Evolutionary conservation across 228 moss, liverwort and hornwort genomes (phyloP), one percentile per base, ranked within the genome.

Genomic region (Sphagnum magellanicum): DNA sequence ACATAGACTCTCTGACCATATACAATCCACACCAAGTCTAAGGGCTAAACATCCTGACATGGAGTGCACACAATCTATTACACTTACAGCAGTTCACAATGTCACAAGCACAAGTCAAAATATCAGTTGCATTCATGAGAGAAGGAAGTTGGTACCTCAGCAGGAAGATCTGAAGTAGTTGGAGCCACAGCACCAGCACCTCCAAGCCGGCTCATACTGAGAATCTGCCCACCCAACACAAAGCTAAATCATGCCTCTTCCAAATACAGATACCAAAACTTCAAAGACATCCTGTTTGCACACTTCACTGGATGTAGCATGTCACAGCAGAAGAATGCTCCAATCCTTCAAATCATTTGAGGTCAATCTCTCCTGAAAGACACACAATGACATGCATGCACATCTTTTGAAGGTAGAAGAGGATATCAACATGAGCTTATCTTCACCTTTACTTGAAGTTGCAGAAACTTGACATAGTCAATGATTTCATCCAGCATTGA

Each of bases 401-500:
- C 55, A n/a, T 16, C n/a, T n/a, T 14, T 51, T 6, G 50, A 67
- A 16, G 48, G 50, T 3, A 8, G 5, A 15, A 50, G 16, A 16
- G n/a, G 52, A 9, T 13, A 51, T 10, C 9, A 17, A 50, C 8
- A 53, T 5, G 16, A 53, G 32, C 32, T 32, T 32, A 61, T 68
- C 59, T 67, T 72, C 53, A 98, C 98, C 92, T 98, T 98, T 63
- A 98, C 98, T 92, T 98, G 98, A 51, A 98, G 84, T 74, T 98
- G 98, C 70, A 98, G 68, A 63, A 98, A 98, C 74, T 89, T 98
- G 58, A 98, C 98, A 61, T 98, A 98, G 46, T 98, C 98, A 57
- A 98, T 98, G 66, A 98, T 98, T 69, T 98, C 98, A 71, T 98
- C 98, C 75, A 98, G 72, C 98, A 98, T 98, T 5, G 98, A 98